These are phyloP conservation scores for Dictyostelium capitatum DNA, from an alignment of 78 protist genomes.

Conservation along the genomic window DNA sequence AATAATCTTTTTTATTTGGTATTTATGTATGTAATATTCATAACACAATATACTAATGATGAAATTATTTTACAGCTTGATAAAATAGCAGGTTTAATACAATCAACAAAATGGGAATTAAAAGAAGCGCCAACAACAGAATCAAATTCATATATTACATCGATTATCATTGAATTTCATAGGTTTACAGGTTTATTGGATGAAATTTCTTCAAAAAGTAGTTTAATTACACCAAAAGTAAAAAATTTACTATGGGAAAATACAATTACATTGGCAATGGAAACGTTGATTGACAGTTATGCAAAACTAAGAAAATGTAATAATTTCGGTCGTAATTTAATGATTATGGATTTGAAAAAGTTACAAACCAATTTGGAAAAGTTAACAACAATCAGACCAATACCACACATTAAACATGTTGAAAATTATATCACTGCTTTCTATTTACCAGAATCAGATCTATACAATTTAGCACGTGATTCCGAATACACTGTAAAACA, in stretches of 20 bases:
- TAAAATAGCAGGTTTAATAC: not conserved
- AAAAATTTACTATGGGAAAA: conserved; percentile 68
- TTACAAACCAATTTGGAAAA: conserved; percentile 35
- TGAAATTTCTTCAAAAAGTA: conserved; percentile 33
- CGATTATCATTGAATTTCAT: conserved; percentile 48
- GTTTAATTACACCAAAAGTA: conserved; percentile 53
- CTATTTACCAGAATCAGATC: conserved; percentile 45
- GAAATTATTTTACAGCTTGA: conserved; percentile 22
- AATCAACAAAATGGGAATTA: conserved; percentile 54
- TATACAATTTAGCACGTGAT: conserved; percentile 56
- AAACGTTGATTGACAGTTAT: conserved; percentile 49
- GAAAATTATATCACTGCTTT: conserved; percentile 69
- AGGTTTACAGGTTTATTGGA: conserved; percentile 58
- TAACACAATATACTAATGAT: not conserved
- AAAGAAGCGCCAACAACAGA: conserved; percentile 72
- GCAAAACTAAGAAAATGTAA: conserved; percentile 57
- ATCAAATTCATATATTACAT: conserved; percentile 42
- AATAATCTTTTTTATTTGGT: not conserved
- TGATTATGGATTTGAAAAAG: conserved; percentile 77
- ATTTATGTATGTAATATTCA: not conserved
- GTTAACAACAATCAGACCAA: conserved; percentile 50
- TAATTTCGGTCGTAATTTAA: conserved; percentile 61
- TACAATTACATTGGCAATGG: conserved; percentile 55
- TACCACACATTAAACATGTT: conserved; percentile 74
- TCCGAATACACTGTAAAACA: conserved; percentile 54